phyloP scores from a whole-genome alignment of 1,284 basidiomycete genomes.

The Macrocybe sp. region DNA sequence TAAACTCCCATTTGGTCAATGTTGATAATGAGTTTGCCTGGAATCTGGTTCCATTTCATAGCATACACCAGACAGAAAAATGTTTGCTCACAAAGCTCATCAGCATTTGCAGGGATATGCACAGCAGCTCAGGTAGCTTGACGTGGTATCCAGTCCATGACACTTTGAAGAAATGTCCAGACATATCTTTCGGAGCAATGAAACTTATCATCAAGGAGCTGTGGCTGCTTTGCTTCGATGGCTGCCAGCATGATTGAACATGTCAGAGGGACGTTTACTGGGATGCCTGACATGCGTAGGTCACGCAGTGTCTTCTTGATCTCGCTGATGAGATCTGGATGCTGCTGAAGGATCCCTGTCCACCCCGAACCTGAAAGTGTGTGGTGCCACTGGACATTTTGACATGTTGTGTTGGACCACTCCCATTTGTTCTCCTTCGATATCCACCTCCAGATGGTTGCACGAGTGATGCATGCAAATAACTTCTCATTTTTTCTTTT shows the following conservation, averaged over 20 bases:
- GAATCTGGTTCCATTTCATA: conserved; percentile 17
- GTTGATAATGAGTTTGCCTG: conserved; percentile 16
- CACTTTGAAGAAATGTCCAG: background rate
- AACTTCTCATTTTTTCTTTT: background rate
- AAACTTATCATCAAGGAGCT: background rate
- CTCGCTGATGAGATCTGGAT: background rate
- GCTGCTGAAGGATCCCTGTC: background rate
- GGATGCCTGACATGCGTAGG: background rate
- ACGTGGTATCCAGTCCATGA: background rate
- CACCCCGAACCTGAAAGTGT: background rate
- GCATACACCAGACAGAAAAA: conserved; percentile 16
- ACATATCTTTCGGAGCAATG: background rate
- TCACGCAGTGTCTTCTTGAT: background rate
- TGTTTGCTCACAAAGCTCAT: conserved; percentile 11
- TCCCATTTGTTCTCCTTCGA: background rate
- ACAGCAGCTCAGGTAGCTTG: conserved; percentile 12
- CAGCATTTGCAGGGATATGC: conserved; percentile 15
- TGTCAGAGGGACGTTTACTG: background rate
- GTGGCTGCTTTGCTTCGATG: background rate
- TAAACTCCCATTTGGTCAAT: conserved; percentile 19
- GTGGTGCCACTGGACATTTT: background rate
- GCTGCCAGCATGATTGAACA: background rate
- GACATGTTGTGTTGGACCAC: background rate
- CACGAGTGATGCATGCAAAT: background rate
- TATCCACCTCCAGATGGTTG: background rate